phyloP scores from a whole-genome alignment of 106 monocot species.

The Iris macrosiphon region DNA sequence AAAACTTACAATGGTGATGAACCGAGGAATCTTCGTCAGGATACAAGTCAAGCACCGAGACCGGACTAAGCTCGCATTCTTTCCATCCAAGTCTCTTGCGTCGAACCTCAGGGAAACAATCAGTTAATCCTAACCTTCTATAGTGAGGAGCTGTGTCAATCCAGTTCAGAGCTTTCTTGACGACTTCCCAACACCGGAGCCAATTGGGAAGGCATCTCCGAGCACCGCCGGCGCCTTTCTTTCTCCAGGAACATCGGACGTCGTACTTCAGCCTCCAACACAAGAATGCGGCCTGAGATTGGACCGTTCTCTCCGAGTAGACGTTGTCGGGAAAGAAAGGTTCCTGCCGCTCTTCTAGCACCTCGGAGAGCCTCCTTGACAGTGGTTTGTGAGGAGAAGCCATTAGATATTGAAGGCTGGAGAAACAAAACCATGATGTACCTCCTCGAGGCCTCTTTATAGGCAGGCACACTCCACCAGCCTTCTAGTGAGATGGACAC shows the following conservation, averaged over 20 bases:
- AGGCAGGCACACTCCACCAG: too few species aligned
- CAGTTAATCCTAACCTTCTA: too few species aligned
- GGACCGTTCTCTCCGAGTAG: too few species aligned
- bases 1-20: not conserved
- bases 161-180: constrained; percentile 14
- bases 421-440: too few species aligned
- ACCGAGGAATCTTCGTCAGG: not conserved
- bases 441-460: too few species aligned
- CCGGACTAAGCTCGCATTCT: constrained; percentile 9
- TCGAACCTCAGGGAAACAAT: constrained; percentile 1
- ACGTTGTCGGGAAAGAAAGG: constrained; percentile 58
- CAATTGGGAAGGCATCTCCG: constrained; percentile 10
- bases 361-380: constrained; percentile 50
- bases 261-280: constrained; percentile 24
- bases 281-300: not conserved
- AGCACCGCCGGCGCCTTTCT: constrained; percentile 5
- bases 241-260: constrained; percentile 1
- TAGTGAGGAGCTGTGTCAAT: not conserved
- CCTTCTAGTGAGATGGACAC: too few species aligned
- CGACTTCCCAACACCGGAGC: constrained; percentile 2
- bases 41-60: constrained; percentile 5
- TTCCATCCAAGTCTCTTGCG: not conserved
- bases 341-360: constrained; percentile 77
- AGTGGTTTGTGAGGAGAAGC: constrained; percentile 18
- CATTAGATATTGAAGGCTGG: too few species aligned